A percentile compares a stretch with the other conserved stretches of the same genome.
Conservation (phyloP, 176 grass and related monocot species). For the Triticum urartu region DNA sequence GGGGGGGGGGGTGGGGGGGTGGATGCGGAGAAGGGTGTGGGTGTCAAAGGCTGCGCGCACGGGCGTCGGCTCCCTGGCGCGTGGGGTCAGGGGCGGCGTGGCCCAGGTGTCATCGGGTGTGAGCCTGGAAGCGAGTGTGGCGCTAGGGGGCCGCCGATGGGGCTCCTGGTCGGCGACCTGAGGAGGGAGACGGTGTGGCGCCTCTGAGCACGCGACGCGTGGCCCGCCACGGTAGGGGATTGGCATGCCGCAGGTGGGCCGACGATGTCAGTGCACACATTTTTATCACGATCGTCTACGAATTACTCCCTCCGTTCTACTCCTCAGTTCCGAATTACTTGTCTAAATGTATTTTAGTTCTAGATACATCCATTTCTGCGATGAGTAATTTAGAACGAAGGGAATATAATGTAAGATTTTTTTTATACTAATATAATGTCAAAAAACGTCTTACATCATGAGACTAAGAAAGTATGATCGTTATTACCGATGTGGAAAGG, state of each 20-base stretch:
- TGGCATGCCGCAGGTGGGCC: background rate
- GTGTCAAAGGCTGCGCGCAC: background rate
- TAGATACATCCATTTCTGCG: too few relatives aligned
- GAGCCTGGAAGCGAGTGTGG: background rate
- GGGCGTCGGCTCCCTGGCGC: background rate
- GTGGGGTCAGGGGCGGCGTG: accelerated
- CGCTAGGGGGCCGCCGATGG: background rate
- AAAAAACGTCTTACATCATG: too few relatives aligned
- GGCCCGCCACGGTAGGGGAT: background rate
- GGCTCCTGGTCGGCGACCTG: constrained; percentile 5
- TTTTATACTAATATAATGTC: too few relatives aligned
- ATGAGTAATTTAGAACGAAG: too few relatives aligned
- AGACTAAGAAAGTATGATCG: too few relatives aligned
- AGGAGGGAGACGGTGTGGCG: constrained; percentile 27
- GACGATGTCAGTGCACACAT: background rate
- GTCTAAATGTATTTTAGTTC: too few relatives aligned
- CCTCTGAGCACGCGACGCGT: background rate
- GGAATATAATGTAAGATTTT: too few relatives aligned
- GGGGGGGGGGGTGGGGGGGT: background rate
- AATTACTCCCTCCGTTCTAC: too few relatives aligned
- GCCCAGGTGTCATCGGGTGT: background rate
- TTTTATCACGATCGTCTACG: background rate
- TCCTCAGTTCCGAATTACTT: too few relatives aligned
- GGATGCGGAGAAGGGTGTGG: constrained; percentile 6
- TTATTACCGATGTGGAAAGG: too few relatives aligned